These are phyloP conservation scores for Penicillium egyptiacum DNA, from an alignment of 495 filamentous ascomycete species.

Conservation along the genomic window DNA sequence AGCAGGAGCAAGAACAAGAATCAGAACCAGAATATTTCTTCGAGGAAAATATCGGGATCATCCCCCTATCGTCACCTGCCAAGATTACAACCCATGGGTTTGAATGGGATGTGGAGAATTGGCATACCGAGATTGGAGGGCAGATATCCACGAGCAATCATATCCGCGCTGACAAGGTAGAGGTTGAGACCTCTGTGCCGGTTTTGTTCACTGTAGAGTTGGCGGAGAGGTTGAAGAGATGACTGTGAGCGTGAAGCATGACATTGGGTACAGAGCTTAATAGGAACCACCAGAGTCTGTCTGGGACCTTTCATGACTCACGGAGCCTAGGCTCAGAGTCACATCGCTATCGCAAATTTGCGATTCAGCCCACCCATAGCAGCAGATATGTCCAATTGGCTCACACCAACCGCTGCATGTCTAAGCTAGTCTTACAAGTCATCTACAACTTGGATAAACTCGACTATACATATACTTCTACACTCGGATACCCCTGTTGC, in stretches of 20 bases:
- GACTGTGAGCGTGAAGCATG: slow-evolving; percentile 6
- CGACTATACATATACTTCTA: not conserved
- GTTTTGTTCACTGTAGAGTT: slow-evolving; percentile 88
- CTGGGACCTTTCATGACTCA: not conserved
- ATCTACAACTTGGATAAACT: not conserved
- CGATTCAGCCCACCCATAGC: too few species aligned
- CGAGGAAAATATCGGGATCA: slow-evolving; percentile 74
- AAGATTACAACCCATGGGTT: slow-evolving; percentile 74
- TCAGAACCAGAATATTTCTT: slow-evolving; percentile 31
- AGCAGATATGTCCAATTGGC: not conserved
- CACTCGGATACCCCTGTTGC: not conserved
- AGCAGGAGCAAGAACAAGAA: not conserved
- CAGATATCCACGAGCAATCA: slow-evolving; percentile 94
- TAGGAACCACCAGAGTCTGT: not conserved
- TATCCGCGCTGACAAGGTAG: slow-evolving; percentile 57
- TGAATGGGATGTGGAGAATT: slow-evolving; percentile 84
- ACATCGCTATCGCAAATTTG: too few species aligned
- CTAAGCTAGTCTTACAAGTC: not conserved
- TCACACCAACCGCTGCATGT: not conserved
- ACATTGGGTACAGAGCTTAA: not conserved
- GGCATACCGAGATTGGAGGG: slow-evolving; percentile 79
- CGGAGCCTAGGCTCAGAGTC: not conserved
- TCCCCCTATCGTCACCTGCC: slow-evolving; percentile 74
- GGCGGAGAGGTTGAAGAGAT: slow-evolving; percentile 42
- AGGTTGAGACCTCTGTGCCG: slow-evolving; percentile 62